phyloP scores from a whole-genome alignment of 2,329 filamentous ascomycete genomes.

The Pseudofabraea citricarpa region DNA sequence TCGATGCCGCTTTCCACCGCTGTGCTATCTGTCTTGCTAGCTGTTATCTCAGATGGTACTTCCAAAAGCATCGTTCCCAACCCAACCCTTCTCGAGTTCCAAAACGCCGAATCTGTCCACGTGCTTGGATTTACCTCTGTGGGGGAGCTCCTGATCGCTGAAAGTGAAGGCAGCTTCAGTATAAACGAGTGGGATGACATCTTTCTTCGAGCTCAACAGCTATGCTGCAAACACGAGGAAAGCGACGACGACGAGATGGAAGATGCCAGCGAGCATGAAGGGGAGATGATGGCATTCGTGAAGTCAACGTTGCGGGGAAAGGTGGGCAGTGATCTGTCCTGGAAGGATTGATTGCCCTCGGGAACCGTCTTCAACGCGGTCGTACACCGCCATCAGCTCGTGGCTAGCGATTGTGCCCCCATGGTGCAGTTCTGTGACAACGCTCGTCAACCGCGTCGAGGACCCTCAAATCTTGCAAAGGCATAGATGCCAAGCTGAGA shows the following conservation, averaged over 20 bases:
- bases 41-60: conserved; percentile 42
- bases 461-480: no score
- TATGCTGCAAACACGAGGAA: conserved; percentile 50
- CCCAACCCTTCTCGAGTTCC: conserved; percentile 59
- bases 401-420: no score
- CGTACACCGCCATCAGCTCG: no score
- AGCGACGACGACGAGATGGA: conserved; percentile 19
- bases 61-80: conserved; percentile 44
- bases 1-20: conserved; percentile 75
- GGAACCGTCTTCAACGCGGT: neutral
- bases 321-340: conserved; percentile 48
- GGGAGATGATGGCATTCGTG: conserved; percentile 53
- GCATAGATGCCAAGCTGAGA: no score
- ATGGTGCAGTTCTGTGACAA: no score
- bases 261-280: conserved; percentile 37
- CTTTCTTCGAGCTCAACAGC: conserved; percentile 56
- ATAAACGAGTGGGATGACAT: conserved; percentile 71
- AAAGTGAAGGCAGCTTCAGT: conserved; percentile 78
- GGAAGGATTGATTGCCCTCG: conserved; percentile 38
- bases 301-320: conserved; percentile 57
- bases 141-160: conserved; percentile 67
- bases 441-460: no score
- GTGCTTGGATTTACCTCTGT: conserved; percentile 78
- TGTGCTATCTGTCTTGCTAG: conserved; percentile 60
- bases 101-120: conserved; percentile 66